These are phyloP conservation scores for Hymenoscyphus fructigenus DNA, from an alignment of 2,329 filamentous ascomycete genomes.

Conservation along the genomic window DNA sequence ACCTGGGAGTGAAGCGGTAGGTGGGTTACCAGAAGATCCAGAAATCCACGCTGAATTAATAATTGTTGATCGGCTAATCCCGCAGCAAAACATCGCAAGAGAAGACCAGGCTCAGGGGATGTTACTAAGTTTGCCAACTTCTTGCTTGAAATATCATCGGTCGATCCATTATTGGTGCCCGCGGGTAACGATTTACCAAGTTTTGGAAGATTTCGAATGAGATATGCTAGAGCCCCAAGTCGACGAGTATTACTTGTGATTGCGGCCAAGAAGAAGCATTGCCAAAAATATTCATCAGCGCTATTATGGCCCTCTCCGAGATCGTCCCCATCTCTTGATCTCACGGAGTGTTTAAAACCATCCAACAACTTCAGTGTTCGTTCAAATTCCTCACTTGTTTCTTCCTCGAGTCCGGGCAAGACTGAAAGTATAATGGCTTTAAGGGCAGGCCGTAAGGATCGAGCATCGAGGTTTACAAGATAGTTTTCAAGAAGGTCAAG, in stretches of 20 bases:
- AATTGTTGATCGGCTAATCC: constrained; percentile 85
- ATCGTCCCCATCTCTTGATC: constrained; percentile 51
- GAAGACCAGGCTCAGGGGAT: constrained; percentile 84
- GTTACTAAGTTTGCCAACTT: constrained; percentile 67
- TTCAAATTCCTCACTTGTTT: constrained; percentile 96
- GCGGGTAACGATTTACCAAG: constrained; percentile 49
- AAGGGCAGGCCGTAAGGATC: constrained; percentile 77
- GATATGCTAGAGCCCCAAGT: constrained; percentile 83
- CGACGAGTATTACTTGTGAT: constrained; percentile 86
- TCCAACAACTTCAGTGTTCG: constrained; percentile 77
- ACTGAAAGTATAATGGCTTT: constrained; percentile 89
- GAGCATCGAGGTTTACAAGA: constrained; percentile 69
- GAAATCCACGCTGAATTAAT: constrained; percentile 88
- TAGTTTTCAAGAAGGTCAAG: constrained; percentile 80
- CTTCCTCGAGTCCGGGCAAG: constrained; percentile 88
- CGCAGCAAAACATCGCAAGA: constrained; percentile 88
- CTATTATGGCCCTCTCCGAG: constrained; percentile 54
- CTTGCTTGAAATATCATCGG: constrained; percentile 38
- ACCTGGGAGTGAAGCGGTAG: constrained; percentile 81
- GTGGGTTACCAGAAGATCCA: constrained; percentile 89
- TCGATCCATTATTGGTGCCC: constrained; percentile 35
- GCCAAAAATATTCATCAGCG: constrained; percentile 92
- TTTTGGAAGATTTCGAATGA: constrained; percentile 75
- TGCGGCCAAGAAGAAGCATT: constrained; percentile 90
- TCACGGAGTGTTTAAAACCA: constrained; percentile 69